Conservation (phyloP, 2,329 filamentous ascomycete species). For the Berkeleyomyces basicola region DNA sequence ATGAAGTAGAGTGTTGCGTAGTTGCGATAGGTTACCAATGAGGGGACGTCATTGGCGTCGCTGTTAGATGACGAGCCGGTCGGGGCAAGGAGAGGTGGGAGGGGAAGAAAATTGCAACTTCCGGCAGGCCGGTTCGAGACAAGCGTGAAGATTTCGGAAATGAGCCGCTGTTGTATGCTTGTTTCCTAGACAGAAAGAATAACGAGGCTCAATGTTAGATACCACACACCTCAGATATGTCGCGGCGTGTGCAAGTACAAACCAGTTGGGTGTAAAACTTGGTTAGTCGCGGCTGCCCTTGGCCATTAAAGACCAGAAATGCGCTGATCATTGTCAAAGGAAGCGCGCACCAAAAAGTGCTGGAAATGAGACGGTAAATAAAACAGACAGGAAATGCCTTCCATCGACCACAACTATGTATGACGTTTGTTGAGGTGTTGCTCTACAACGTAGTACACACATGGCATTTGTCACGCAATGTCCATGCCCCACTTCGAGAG, state of each 20-base stretch:
- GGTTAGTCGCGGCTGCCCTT: constrained; percentile 86
- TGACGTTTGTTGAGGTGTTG: neutral
- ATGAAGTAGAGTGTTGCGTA: constrained; percentile 99
- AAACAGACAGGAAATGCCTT: neutral
- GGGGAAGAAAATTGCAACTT: constrained; percentile 91
- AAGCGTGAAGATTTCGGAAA: constrained; percentile 92
- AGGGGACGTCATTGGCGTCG: constrained; percentile 68
- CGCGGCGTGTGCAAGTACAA: constrained; percentile 16
- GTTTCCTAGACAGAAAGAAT: constrained; percentile 53
- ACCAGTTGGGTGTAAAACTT: constrained; percentile 98
- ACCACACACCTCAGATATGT: neutral
- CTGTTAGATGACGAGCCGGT: constrained; percentile 47
- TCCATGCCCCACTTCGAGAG: neutral
- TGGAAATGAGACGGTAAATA: neutral
- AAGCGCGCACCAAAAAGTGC: neutral
- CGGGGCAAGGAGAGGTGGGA: constrained; percentile 47
- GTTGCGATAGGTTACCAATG: constrained; percentile 92
- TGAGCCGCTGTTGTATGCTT: constrained; percentile 87
- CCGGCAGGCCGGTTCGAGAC: constrained; percentile 83
- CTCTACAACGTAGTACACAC: neutral
- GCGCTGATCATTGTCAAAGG: constrained; percentile 78
- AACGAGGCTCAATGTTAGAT: neutral
- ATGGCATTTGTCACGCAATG: neutral
- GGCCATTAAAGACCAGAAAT: constrained; percentile 96
- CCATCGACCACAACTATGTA: neutral